Percentiles rank a stretch among this genome's conserved stretches.
These are phyloP conservation scores for Aspergillus ibericus DNA, from an alignment of 2,329 filamentous ascomycete species.

Conservation along the genomic window DNA sequence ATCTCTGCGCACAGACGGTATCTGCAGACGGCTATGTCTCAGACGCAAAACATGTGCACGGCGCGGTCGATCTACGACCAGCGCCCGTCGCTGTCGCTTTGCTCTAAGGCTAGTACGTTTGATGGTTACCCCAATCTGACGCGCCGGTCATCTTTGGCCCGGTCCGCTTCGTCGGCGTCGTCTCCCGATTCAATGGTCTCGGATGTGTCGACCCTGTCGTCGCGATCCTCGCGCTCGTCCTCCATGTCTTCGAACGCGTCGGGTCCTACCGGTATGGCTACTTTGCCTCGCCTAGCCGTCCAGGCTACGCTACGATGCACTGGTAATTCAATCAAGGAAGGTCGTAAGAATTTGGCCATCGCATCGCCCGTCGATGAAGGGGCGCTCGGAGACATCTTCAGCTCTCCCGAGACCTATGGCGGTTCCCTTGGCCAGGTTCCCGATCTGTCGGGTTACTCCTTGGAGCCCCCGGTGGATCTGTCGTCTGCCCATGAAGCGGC, in stretches of 20 bases:
- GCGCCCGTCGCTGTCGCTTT: constrained; percentile 41
- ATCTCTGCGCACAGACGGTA: constrained; percentile 54
- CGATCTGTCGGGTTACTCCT: constrained; percentile 37
- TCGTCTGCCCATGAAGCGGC: constrained; percentile 38
- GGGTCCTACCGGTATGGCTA: constrained; percentile 25
- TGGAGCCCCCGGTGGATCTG: constrained; percentile 33
- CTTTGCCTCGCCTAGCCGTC: constrained; percentile 37
- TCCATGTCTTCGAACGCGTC: constrained; percentile 48
- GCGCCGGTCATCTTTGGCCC: constrained; percentile 52
- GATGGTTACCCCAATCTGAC: constrained; percentile 52
- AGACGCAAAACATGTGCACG: constrained; percentile 55
- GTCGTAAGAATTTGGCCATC: constrained; percentile 36
- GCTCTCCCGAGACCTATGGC: constrained; percentile 36
- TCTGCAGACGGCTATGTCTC: constrained; percentile 60
- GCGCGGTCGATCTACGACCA: constrained; percentile 58
- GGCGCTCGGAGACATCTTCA: constrained; percentile 33
- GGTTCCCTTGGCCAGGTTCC: constrained; percentile 27
- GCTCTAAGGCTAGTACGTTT: constrained; percentile 38
- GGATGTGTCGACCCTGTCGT: constrained; percentile 58
- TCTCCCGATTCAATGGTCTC: constrained; percentile 66
- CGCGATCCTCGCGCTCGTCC: constrained; percentile 53
- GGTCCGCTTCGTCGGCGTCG: constrained; percentile 53
- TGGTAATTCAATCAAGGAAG: constrained; percentile 39
- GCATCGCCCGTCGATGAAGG: constrained; percentile 41
- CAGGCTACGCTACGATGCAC: constrained; percentile 44